Evolutionary conservation across 1,284 basidiomycete genomes (phyloP), one percentile per base, ranked within the genome.

Genomic region (Papiliotrema flavescens): DNA sequence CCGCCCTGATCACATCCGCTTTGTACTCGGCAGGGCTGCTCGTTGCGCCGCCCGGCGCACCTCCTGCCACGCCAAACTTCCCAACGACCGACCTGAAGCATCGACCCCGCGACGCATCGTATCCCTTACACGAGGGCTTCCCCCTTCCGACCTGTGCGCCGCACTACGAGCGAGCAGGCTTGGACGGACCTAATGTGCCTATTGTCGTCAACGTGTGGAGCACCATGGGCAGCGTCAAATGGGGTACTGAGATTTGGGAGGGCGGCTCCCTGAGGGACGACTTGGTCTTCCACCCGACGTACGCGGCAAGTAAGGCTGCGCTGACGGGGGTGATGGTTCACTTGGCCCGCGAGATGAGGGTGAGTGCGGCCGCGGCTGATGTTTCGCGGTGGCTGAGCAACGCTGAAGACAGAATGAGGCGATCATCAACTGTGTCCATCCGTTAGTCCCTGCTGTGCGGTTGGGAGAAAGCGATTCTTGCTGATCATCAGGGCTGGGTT

Each of bases 301-400:
- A 58, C 37, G 56, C 56, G 7, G 45, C 53, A 19, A 47, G 43
- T 13, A 58, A 58, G 24, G 53, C 44, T 9, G 56, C 56, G 4
- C 41, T 58, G 49, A 55, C 45, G 23, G 56, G 44, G 8, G 36
- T 58, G 40, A 55, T 49, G n/a, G 42, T 58, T 41, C 56, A 58
- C 35, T 43, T 58, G 44, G 49, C 56, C 3, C 47, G 56, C 35
- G 50, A 47, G n/a, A 19, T 58, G 24, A n/a, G 56, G 23, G 56
- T 58, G 26, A 55, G 56, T 40, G 20, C 7, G 13, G 8, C 28
- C 11, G 11, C 28, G 11, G 28, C 4, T 32, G 37, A 5, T n/a
- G 8, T 28, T 6, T 1, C 5, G 2, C n/a, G n/a, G 14, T 0
- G 8, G 43, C 15, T 9, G 11, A 15, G 1, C 3, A 17, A n/a